A percentile compares a stretch with the other conserved stretches of the same genome.
These are phyloP conservation scores for Agrostemma githago DNA, from an alignment of 148 eudicot species.

Conservation along the genomic window DNA sequence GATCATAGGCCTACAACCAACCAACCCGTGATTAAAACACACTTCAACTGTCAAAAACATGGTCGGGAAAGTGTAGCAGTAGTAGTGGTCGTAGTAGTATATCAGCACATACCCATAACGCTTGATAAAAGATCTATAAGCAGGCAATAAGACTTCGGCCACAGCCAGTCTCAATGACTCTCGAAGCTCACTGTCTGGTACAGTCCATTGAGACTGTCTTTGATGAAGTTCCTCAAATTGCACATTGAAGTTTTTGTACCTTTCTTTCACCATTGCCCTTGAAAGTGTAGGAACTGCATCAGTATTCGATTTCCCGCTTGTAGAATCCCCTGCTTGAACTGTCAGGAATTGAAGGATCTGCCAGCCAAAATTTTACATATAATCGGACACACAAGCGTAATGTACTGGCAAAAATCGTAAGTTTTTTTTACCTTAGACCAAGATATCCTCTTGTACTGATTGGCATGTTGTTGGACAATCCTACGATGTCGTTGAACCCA, in stretches of 20 bases:
- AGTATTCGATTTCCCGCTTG: constrained; percentile 31
- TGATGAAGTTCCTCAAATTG: constrained; percentile 91
- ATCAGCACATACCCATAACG: constrained; percentile 59
- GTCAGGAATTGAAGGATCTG: constrained; percentile 82
- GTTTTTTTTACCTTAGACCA: constrained; percentile 72
- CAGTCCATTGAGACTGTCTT: constrained; percentile 95
- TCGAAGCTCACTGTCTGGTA: constrained; percentile 88
- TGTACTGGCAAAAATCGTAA: no score
- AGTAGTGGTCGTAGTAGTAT: neutral
- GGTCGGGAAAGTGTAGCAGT: neutral
- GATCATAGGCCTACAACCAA: constrained; percentile 53
- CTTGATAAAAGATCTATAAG: constrained; percentile 65
- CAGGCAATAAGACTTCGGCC: constrained; percentile 93
- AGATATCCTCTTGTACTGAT: constrained; percentile 87
- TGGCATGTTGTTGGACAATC: constrained; percentile 94
- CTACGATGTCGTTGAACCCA: constrained; percentile 97
- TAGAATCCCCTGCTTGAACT: constrained; percentile 37
- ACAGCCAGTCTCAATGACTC: constrained; percentile 90
- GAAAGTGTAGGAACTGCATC: constrained; percentile 45
- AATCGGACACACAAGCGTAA: no score
- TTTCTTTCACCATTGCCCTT: constrained; percentile 73
- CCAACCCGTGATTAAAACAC: neutral
- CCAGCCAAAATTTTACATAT: neutral
- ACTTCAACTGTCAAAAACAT: no score
- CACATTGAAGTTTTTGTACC: constrained; percentile 77